Conservation (phyloP, 257 asterid species). For the Avicennia marina region DNA sequence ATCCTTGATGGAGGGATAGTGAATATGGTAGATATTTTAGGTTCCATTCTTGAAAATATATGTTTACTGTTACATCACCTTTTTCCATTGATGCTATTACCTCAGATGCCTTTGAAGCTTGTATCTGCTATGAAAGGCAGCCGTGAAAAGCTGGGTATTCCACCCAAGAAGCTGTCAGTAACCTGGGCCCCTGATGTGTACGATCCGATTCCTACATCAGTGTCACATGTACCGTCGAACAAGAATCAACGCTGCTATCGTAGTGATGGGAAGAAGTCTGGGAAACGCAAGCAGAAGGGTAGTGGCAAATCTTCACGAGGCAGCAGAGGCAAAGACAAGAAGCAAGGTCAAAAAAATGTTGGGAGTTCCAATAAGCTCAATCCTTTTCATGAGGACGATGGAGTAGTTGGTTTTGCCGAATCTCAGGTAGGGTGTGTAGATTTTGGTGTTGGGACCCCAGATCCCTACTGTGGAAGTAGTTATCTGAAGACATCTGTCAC, state of each 20-base stretch:
- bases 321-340: slow-evolving; percentile 75
- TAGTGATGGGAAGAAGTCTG: slow-evolving; percentile 48
- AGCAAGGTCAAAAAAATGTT: slow-evolving; percentile 33
- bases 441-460: slow-evolving; percentile 27
- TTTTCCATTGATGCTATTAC: slow-evolving; percentile 17
- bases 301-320: slow-evolving; percentile 64
- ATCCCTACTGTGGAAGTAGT: slow-evolving; percentile 43
- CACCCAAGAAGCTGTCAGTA: slow-evolving; percentile 55
- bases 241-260: slow-evolving; percentile 43
- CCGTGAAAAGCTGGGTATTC: slow-evolving; percentile 76
- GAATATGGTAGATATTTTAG: too few relatives aligned
- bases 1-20: too few relatives aligned
- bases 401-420: not conserved
- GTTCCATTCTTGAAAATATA: not conserved
- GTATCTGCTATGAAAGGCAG: slow-evolving; percentile 95
- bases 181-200: slow-evolving; percentile 94
- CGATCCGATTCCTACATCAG: slow-evolving; percentile 85
- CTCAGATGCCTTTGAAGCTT: slow-evolving; percentile 55
- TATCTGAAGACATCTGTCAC: slow-evolving; percentile 35
- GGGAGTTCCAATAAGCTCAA: slow-evolving; percentile 37
- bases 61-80: not conserved
- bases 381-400: slow-evolving; percentile 30
- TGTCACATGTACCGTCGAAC: slow-evolving; percentile 63
- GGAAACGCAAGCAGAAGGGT: slow-evolving; percentile 68
- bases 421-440: not conserved